These are phyloP conservation scores for Candida smagusa DNA, from an alignment of 1,139 yeast genomes.

Conservation along the genomic window DNA sequence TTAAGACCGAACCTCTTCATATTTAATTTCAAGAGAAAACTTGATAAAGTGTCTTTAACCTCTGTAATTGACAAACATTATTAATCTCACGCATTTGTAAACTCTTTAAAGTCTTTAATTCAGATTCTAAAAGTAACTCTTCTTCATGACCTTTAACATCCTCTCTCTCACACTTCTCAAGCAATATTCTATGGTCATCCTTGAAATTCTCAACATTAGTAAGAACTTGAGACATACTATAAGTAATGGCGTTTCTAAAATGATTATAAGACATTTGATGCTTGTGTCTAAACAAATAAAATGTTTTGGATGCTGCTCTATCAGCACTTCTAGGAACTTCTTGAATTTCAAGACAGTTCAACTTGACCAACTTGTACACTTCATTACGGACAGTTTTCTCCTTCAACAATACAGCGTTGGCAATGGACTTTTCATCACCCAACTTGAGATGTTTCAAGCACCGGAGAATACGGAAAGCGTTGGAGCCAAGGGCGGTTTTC, in stretches of 20 bases:
- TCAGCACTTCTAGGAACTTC: constrained; percentile 93
- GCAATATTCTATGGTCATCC: constrained; percentile 58
- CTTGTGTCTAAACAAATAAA: constrained; percentile 75
- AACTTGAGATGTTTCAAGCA: constrained; percentile 65
- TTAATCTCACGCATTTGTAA: constrained; percentile 57
- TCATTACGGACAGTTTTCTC: constrained; percentile 74
- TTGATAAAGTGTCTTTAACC: constrained; percentile 55
- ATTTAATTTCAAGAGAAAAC: constrained; percentile 31
- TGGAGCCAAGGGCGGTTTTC: constrained; percentile 53
- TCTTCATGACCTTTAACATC: constrained; percentile 85
- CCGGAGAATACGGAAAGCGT: constrained; percentile 61
- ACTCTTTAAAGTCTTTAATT: constrained; percentile 64
- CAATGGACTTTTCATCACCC: constrained; percentile 81
- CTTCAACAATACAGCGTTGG: constrained; percentile 70
- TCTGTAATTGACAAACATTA: constrained; percentile 50
- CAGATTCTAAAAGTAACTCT: constrained; percentile 70
- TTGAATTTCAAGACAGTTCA: constrained; percentile 69
- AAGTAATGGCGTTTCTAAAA: constrained; percentile 30
- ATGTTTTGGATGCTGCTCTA: constrained; percentile 87
- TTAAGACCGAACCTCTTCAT: no score
- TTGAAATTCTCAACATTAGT: constrained; percentile 57
- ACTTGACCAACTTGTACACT: constrained; percentile 51
- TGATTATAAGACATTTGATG: constrained; percentile 58
- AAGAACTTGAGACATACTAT: constrained; percentile 58
- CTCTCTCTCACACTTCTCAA: constrained; percentile 80